A percentile compares a stretch with the other conserved stretches of the same genome.
Evolutionary conservation across 2,329 filamentous ascomycete species (phyloP).

Genomic region (Penicillium sp.): DNA sequence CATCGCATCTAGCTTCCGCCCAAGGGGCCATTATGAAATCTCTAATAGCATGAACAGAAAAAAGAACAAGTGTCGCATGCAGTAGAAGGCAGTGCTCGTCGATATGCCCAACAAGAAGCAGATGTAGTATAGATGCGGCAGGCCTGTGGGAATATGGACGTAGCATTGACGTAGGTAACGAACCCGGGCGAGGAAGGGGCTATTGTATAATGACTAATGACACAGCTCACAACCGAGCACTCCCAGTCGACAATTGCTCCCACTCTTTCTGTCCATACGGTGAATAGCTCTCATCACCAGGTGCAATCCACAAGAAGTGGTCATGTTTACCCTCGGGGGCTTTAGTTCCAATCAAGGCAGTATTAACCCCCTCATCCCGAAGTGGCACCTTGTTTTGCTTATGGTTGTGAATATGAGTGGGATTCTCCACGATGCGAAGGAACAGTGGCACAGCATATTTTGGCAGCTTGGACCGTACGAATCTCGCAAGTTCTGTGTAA

Average conservation of each 20-base stretch:
- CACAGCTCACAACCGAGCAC: constrained; percentile 45
- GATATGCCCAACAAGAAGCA: too few species aligned
- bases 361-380: constrained; percentile 65
- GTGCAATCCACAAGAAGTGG: constrained; percentile 53
- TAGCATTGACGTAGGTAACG: too few species aligned
- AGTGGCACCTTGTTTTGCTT: constrained; percentile 77
- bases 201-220: too few species aligned
- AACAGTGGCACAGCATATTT: constrained; percentile 76
- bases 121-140: too few species aligned
- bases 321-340: constrained; percentile 47
- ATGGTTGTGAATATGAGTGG: constrained; percentile 60
- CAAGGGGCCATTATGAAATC: too few species aligned
- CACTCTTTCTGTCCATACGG: constrained; percentile 61
- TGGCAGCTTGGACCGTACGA: constrained; percentile 62
- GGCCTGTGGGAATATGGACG: too few species aligned
- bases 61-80: too few species aligned
- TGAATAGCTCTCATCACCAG: constrained; percentile 54
- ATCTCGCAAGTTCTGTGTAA: constrained; percentile 59
- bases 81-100: too few species aligned
- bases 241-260: constrained; percentile 50
- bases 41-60: too few species aligned
- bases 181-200: too few species aligned
- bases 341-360: constrained; percentile 47
- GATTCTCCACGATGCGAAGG: constrained; percentile 58
- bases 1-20: too few species aligned